A percentile compares a stretch with the other conserved stretches of the same genome.
These are phyloP conservation scores for Amanita inopinata DNA, from an alignment of 768 basidiomycete species.

Conservation along the genomic window DNA sequence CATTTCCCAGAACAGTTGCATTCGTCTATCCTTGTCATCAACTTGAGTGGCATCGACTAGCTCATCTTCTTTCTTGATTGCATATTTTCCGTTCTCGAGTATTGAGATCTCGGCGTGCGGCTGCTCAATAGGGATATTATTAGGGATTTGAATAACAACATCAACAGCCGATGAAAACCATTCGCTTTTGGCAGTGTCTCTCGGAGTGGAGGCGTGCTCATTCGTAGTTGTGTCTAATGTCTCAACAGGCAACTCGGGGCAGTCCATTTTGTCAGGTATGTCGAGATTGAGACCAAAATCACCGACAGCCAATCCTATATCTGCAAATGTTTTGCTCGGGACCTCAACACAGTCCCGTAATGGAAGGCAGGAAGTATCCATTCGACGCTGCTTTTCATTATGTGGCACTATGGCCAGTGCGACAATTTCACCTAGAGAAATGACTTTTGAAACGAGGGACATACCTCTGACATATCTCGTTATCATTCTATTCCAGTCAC, in stretches of 20 bases:
- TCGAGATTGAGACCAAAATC: not conserved
- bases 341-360: too few species aligned
- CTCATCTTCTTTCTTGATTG: too few species aligned
- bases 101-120: too few species aligned
- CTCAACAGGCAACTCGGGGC: not conserved
- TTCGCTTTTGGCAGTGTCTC: slow-evolving; percentile 1
- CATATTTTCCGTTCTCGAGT: too few species aligned
- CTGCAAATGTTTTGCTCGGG: not conserved
- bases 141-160: too few species aligned
- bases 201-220: not conserved
- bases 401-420: not conserved
- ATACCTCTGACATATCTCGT: slow-evolving; percentile 21
- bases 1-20: slow-evolving; percentile 33
- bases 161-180: slow-evolving; percentile 3
- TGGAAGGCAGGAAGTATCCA: too few species aligned
- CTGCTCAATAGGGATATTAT: too few species aligned
- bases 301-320: not conserved
- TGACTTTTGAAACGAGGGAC: too few species aligned
- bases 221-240: not conserved
- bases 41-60: slow-evolving; percentile 8
- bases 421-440: not conserved
- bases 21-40: slow-evolving; percentile 17
- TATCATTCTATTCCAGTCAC: slow-evolving; percentile 32
- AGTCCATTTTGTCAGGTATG: not conserved
- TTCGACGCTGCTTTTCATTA: not conserved